Evolutionary conservation across 1,284 basidiomycete species (phyloP), one percentile per base, ranked within the genome.

Genomic region (Trametes versicolor): DNA sequence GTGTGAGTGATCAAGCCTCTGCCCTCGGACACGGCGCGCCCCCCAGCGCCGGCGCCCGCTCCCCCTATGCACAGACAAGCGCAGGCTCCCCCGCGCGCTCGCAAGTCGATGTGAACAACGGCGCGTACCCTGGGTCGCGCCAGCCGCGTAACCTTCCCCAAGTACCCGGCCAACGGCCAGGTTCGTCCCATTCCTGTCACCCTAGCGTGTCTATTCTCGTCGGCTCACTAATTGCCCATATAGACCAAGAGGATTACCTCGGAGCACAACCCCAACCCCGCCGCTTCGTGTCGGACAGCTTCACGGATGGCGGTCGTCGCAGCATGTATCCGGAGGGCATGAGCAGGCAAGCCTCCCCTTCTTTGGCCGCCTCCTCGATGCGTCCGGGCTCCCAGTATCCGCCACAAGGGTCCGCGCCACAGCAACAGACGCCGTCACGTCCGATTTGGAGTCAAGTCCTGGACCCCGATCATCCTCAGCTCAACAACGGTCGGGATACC

Each of bases 401-500:
- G n/a, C 52, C 51, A 58, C 47, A 51, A 64, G 58, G 39, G 43
- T 36, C 53, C 53, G 12, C 63, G 45, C 7, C 55, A 47, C 84
- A 83, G 48, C 84, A 83, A 34, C 82, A 84, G 56, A 80, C 87
- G 50, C 80, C 87, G 48, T 86, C 88, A 55, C 90, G 91, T 65
- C 86, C 76, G 62, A 86, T 96, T 57, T 97, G 95, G 95, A 95
- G 90, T 73, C 90, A 93, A 74, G 93, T 93, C 56, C 88, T 96
- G 69, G 92, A 96, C 62, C 84, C 91, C 53, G 86, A 88, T 58
- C 83, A 83, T 50, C 81, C 83, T 21, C 72, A 79, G 15, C 73
- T 78, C 45, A 78, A 78, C 57, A 72, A 75, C 19, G 81, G 80
- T 56, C 56, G 71, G 27, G 90, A 93, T 66, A 92, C 91, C 0